Evolutionary conservation across 176 grass and related monocot genomes (phyloP), one percentile per base, ranked within the genome.

Genomic region (Juncus inflexus): DNA sequence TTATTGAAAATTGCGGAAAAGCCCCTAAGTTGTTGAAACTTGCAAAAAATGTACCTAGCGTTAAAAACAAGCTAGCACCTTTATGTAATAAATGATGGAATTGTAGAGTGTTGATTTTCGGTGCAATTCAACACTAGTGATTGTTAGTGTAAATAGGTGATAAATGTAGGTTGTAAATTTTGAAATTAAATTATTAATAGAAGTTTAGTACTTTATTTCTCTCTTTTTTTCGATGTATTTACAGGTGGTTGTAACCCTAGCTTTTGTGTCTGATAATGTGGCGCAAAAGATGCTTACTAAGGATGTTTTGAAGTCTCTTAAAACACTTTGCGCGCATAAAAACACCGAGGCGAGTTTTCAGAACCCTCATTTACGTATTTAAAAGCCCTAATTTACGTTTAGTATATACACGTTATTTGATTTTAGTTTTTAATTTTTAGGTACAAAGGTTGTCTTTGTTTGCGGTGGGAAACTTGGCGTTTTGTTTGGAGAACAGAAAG

Each of bases 401-500:
- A 66, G 10, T 42, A 42, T 50, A 49, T 35, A 47, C 45, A 6
- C 39, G n/a, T 16, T 12, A 49, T 62, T n/a, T 56, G 61, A 9
- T 40, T 50, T 85, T 80, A 69, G 38, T 77, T 81, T 79, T 35
- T 6, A 67, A 76, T 86, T 86, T 69, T 66, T 80, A 97, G 92
- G 92, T 97, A 79, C 92, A 91, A 89, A 82, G 82, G 13, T 78
- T 89, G 68, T 91, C 92, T 63, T 74, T 97, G 73, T 86, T 91
- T 81, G 77, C 87, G 73, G 87, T 97, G 78, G 92, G 92, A 65
- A 97, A 97, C 81, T 83, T 97, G 71, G 92, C 87, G 73, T 97
- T 97, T 79, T 97, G 82, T 86, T 80, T 83, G 71, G 92, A 97
- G 79, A 91, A 90, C 78, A 87, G 92, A 77, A 85, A 62, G 64